Base-by-base conservation (phyloP, 2,329 filamentous ascomycete species). In the Fusarium buharicum region DNA sequence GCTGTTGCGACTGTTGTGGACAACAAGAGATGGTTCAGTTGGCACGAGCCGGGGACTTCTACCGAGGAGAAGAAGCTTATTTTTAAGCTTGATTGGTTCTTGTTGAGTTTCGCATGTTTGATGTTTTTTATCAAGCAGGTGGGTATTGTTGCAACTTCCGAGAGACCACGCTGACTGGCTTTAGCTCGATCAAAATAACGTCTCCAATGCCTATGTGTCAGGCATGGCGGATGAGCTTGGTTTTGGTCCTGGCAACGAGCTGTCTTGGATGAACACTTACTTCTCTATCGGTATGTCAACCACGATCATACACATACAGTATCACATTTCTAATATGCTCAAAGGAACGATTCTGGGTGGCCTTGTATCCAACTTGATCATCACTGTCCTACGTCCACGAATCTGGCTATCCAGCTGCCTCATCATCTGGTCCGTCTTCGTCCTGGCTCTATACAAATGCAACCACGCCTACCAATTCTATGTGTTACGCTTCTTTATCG, bases 401-500 rank as follows among this genome's bases (percentile, higher is more conserved):
- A 76, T 72, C 58, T 80, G 79, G 69, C 75, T 82, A 12, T 73
- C 78, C 0, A 64, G 55, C n/a, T 79, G 74, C 37, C 66, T 75
- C 4, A 58, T 74, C 7, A 46, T 55, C 8, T 81, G 78, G 78
- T 78, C 73, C 5, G 46, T 77, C 17, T 77, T 78, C 30, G 77
- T 78, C 2, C 58, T 79, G 11, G 77, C 75, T 40, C 62, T 79
- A 27, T 79, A 70, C 66, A 76, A 74, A 39, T 76, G 74, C 59
- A 65, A 76, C 45, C 73, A 66, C 5, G 74, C 74, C 0, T 44
- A 65, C 6, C 71, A 79, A 18, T 75, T 81, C 27, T 81, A 81
- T 17, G 78, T 78, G 3, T 73, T 87, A 0, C 78, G 85, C 7
- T 81, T 86, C 53, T 76, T 85, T 38, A 78, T 86, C 27, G 84